These are phyloP conservation scores for Suillus spraguei DNA, from an alignment of 768 basidiomycete species.

Conservation along the genomic window DNA sequence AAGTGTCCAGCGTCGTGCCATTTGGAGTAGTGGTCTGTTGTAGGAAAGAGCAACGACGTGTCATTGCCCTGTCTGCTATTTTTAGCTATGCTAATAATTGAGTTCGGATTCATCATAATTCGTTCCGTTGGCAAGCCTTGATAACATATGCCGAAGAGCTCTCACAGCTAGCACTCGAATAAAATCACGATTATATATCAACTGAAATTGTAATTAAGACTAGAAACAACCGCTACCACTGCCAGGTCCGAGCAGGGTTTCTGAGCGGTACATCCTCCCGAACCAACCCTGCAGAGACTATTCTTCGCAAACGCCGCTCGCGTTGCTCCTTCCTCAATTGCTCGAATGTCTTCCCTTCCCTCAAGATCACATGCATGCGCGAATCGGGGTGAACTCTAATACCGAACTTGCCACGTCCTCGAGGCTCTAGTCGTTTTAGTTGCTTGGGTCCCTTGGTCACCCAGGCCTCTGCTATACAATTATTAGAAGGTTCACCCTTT, in stretches of 20 bases:
- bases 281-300: slow-evolving; percentile 78
- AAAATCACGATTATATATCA: slow-evolving; percentile 4
- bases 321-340: slow-evolving; percentile 66
- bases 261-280: slow-evolving; percentile 81
- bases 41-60: slow-evolving; percentile 23
- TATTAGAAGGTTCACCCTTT: neutral
- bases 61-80: slow-evolving; percentile 19
- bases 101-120: neutral
- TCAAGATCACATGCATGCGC: slow-evolving; percentile 72
- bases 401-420: slow-evolving; percentile 82
- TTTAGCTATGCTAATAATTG: slow-evolving; percentile 10
- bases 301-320: slow-evolving; percentile 67
- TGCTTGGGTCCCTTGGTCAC: slow-evolving; percentile 79
- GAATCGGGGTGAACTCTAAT: slow-evolving; percentile 77
- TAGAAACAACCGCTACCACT: slow-evolving; percentile 57
- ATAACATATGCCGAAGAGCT: neutral
- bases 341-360: slow-evolving; percentile 78
- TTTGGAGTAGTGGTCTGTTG: slow-evolving; percentile 36
- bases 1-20: slow-evolving; percentile 47
- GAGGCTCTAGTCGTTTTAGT: slow-evolving; percentile 72
- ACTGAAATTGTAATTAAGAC: neutral
- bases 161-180: neutral
- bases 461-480: slow-evolving; percentile 82
- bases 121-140: neutral
- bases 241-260: slow-evolving; percentile 73